phyloP scores from a whole-genome alignment of 345 rosid genomes.

The Eucalyptus marginata region DNA sequence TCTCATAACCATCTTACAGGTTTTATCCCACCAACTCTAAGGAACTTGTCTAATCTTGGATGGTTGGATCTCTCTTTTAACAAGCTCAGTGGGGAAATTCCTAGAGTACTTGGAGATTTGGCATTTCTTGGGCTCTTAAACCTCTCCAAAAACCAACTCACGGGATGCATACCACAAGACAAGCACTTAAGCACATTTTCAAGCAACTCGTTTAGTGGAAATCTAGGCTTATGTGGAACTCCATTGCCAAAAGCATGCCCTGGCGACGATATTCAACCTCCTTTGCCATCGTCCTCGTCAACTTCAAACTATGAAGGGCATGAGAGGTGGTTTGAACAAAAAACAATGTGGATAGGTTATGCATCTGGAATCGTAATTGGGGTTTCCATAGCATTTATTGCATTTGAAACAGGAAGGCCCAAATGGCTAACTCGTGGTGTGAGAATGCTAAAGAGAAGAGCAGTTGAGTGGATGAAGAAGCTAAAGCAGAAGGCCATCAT shows the following conservation, averaged over 20 bases:
- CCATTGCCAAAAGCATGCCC: neutral
- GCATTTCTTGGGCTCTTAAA: neutral
- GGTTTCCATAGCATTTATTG: neutral
- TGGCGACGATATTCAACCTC: neutral
- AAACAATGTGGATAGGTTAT: neutral
- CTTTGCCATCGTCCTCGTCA: neutral
- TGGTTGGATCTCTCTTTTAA: neutral
- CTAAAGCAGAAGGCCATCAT: neutral
- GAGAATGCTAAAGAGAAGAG: neutral
- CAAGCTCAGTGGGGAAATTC: neutral
- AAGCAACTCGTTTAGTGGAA: neutral
- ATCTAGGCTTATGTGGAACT: neutral
- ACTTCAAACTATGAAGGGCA: neutral
- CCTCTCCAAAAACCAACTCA: neutral
- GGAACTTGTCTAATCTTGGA: neutral
- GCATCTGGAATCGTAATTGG: neutral
- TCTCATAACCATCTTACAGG: neutral
- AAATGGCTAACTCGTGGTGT: neutral
- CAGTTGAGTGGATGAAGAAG: neutral
- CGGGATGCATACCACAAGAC: neutral
- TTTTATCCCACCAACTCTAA: neutral
- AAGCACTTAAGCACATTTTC: neutral
- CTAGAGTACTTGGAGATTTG: neutral
- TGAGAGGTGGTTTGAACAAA: neutral
- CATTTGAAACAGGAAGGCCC: neutral